phyloP scores from a whole-genome alignment of 371 early-diverging fungal genomes.

The Rhizopus delemar region DNA sequence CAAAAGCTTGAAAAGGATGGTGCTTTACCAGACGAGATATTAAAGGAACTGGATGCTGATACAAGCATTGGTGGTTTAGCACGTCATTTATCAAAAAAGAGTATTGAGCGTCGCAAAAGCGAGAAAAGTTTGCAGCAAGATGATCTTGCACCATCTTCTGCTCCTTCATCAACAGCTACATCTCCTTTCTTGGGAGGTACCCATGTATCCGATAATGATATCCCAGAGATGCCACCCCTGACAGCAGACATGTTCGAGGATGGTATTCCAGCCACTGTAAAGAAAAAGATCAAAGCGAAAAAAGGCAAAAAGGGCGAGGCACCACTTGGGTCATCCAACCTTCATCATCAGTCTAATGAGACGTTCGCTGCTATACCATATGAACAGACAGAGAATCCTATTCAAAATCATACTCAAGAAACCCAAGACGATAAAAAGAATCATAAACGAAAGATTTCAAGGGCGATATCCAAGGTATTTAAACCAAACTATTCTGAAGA shows the following conservation, averaged over 20 bases:
- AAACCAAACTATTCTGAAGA: slow-evolving; percentile 3
- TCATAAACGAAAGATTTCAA: too few relatives aligned
- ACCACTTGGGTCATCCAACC: neutral
- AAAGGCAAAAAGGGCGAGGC: neutral
- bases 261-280: neutral
- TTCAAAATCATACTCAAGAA: neutral
- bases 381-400: slow-evolving; percentile 20
- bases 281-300: neutral
- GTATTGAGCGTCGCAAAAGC: slow-evolving; percentile 32
- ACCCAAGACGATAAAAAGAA: slow-evolving; percentile 7
- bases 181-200: slow-evolving; percentile 13
- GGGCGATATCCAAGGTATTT: slow-evolving; percentile 8
- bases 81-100: slow-evolving; percentile 26
- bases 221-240: slow-evolving; percentile 25
- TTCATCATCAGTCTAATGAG: neutral
- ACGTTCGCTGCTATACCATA: slow-evolving; percentile 43
- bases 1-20: too few relatives aligned
- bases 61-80: slow-evolving; percentile 28
- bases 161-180: slow-evolving; percentile 18
- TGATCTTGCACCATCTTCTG: slow-evolving; percentile 5
- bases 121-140: slow-evolving; percentile 23
- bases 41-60: slow-evolving; percentile 21
- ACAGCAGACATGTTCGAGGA: slow-evolving; percentile 4
- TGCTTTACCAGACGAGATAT: slow-evolving; percentile 22
- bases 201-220: neutral